Conservation (phyloP, 768 basidiomycete species). For the Trametes gibbosa region DNA sequence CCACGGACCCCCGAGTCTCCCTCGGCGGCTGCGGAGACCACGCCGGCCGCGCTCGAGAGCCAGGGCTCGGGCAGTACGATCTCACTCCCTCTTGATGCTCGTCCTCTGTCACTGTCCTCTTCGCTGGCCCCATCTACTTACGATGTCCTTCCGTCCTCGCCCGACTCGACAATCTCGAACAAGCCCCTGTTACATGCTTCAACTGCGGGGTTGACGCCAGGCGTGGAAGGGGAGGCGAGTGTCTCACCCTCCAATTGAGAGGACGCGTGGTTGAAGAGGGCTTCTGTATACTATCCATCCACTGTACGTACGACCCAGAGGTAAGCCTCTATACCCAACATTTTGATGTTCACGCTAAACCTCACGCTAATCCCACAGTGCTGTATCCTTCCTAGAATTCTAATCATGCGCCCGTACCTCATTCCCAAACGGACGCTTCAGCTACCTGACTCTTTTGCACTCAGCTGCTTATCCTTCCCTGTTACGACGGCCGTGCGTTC, state of each 20-base stretch:
- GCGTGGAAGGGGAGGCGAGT: slow-evolving; percentile 1
- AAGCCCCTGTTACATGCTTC: slow-evolving; percentile 37
- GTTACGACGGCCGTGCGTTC: not conserved
- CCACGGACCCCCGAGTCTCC: not conserved
- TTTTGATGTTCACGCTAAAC: not conserved
- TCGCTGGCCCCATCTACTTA: slow-evolving; percentile 34
- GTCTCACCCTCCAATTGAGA: not conserved
- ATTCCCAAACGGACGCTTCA: not conserved
- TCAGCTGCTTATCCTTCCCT: not conserved
- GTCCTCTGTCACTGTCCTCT: slow-evolving; percentile 24
- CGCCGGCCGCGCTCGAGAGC: not conserved
- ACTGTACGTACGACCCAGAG: slow-evolving; percentile 8
- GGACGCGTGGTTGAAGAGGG: not conserved
- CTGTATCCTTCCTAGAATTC: slow-evolving; percentile 10
- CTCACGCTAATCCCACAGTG: not conserved
- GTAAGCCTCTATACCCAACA: not conserved
- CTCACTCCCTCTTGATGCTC: slow-evolving; percentile 1
- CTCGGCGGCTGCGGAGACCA: not conserved
- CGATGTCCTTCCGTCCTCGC: slow-evolving; percentile 44
- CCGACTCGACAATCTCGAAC: slow-evolving; percentile 39
- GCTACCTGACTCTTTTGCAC: not conserved
- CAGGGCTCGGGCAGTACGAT: not conserved
- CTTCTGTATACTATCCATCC: slow-evolving; percentile 14
- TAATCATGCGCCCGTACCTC: not conserved
- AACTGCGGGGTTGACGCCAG: not conserved